Conservation (phyloP, 1,284 basidiomycete species). For the Leccinum subrobustum region DNA sequence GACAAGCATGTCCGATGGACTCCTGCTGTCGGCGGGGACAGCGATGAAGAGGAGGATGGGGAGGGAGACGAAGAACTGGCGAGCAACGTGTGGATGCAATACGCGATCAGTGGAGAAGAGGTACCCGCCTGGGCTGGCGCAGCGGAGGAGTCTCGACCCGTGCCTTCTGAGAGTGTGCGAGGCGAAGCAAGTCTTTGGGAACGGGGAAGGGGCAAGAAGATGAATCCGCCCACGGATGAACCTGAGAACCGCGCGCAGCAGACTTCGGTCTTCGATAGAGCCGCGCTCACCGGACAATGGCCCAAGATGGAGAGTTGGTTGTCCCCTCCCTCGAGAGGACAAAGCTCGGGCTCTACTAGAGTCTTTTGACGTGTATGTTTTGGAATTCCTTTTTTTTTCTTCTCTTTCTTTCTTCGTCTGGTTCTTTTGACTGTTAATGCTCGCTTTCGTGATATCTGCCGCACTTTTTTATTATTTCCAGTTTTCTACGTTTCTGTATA, state of each 20-base stretch:
- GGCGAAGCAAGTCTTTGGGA: conserved; percentile 21
- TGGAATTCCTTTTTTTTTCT: background rate
- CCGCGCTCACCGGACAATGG: conserved; percentile 30
- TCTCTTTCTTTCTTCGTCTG: background rate
- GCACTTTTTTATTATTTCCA: conserved; percentile 11
- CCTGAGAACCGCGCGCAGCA: conserved; percentile 27
- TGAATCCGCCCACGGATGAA: conserved; percentile 16
- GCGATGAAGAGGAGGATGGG: conserved; percentile 26
- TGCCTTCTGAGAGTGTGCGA: conserved; percentile 9
- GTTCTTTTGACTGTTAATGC: conserved; percentile 5
- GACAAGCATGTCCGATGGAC: conserved; percentile 38
- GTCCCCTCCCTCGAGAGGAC: conserved; percentile 29
- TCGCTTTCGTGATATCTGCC: conserved; percentile 16
- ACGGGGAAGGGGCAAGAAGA: conserved; percentile 24
- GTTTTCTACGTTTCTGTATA: conserved; percentile 25
- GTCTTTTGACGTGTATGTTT: conserved; percentile 26
- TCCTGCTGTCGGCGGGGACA: conserved; percentile 24
- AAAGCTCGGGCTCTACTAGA: conserved; percentile 32
- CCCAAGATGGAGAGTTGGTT: conserved; percentile 37
- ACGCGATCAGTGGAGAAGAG: conserved; percentile 29
- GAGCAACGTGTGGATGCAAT: conserved; percentile 30
- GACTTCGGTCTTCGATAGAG: conserved; percentile 29
- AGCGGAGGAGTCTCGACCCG: conserved; percentile 3
- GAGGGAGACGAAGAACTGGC: conserved; percentile 19
- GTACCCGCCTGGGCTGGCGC: conserved; percentile 12